Base-by-base conservation (phyloP, 1,284 basidiomycete genomes). In the Cryptococcus sp. region DNA sequence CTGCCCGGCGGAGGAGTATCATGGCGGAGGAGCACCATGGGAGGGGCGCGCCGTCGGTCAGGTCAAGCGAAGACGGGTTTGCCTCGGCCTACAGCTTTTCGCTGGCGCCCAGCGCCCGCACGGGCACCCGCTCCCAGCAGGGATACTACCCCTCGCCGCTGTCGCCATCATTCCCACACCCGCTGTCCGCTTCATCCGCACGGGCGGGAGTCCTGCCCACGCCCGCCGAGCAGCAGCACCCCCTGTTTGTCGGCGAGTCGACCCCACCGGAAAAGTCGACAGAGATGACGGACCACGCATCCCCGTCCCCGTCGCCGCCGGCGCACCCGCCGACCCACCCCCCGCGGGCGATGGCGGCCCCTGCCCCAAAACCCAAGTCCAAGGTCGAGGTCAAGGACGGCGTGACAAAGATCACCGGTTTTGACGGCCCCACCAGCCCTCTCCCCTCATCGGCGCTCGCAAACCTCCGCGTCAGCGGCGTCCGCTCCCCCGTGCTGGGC, bases 1-100 rank as follows among this genome's bases (percentile, higher is more conserved):
- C 68, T 13, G 69, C 71, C n/a, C 68, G 69, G 13, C 59, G 70
- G 40, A 56, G 72, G 33, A 71, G 69, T 52, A 67, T 73, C 59
- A 61, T 72, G 62, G 68, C 67, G 33, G 70, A 44, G 42, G 12
- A 23, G 42, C 35, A 50, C 18, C 11, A 36, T 50, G 70, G 73
- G 8, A 39, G 68, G 20, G 63, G 60, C 2, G 70, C 71, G 12
- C 73, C 73, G 4, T 66, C 63, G 16, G 56, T 70, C 13, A 53
- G 62, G 18, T 68, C 67, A 9, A 56, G 50, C 35, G 66, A 71
- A 45, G 65, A 69, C 28, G 63, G 57, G 8, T 42, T 49, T 39
- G 39, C 47, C 8, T 59, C 67, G 4, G 55, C 54, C 1, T 50
- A 52, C 20, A 53, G 52, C 46, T 38, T 54, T 37, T 37, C 42